Evolutionary conservation across 306 rosid genomes (phyloP).

Genomic region (Psophocarpus tetragonolobus): DNA sequence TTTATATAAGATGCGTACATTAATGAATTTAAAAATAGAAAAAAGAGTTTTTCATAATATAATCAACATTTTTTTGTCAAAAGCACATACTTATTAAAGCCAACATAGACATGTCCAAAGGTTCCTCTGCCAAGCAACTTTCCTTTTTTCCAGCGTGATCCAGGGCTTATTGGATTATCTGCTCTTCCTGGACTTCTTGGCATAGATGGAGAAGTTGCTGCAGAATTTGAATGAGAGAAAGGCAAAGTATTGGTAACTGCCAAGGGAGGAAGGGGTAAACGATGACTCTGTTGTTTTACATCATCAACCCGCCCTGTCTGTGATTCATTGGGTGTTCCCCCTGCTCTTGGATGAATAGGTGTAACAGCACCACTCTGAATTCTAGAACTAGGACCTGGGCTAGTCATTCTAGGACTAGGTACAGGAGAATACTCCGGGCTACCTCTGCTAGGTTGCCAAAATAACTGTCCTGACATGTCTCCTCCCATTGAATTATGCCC

Average conservation of each 20-base stretch:
- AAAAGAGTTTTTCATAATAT: not conserved
- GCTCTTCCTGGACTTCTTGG: constrained; percentile 95
- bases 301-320: constrained; percentile 81
- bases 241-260: constrained; percentile 57
- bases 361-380: constrained; percentile 96
- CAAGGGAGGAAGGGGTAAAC: constrained; percentile 88
- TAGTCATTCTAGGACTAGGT: constrained; percentile 44
- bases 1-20: not conserved
- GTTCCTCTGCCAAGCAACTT: constrained; percentile 90
- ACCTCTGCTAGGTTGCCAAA: constrained; percentile 46
- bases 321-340: constrained; percentile 58
- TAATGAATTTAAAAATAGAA: not conserved
- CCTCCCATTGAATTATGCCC: constrained; percentile 98
- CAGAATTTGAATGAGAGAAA: constrained; percentile 85
- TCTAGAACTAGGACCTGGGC: constrained; percentile 86
- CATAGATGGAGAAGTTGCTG: constrained; percentile 91
- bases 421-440: constrained; percentile 44
- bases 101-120: constrained; percentile 93
- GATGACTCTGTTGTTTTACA: constrained; percentile 85
- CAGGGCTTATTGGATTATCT: constrained; percentile 81
- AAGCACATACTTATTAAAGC: constrained; percentile 73
- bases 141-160: constrained; percentile 94
- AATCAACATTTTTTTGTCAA: constrained; percentile 7
- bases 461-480: constrained; percentile 71
- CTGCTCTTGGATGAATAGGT: constrained; percentile 87